phyloP scores from a whole-genome alignment of 495 filamentous ascomycete genomes.

The Hypomontagnella submonticulosa region DNA sequence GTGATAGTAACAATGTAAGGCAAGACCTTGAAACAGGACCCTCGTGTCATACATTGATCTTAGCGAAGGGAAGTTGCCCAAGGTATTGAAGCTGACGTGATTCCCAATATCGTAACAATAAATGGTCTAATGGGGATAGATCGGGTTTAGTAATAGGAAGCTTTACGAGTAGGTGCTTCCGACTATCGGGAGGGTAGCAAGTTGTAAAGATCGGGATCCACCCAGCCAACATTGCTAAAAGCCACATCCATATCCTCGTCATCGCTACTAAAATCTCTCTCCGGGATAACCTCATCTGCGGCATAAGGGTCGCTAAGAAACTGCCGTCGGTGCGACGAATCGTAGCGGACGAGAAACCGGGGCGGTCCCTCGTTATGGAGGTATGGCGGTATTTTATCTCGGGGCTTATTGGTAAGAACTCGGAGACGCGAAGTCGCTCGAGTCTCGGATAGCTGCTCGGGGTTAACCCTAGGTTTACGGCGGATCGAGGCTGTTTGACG shows the following conservation, averaged over 20 bases:
- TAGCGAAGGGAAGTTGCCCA: too few species aligned
- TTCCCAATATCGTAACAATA: too few species aligned
- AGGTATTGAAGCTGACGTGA: too few species aligned
- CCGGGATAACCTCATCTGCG: neutral
- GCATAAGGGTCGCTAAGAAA: constrained; percentile 12
- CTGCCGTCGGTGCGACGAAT: constrained; percentile 14
- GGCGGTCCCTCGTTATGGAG: constrained; percentile 13
- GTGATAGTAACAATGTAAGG: too few species aligned
- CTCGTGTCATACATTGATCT: too few species aligned
- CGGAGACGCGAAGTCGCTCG: constrained; percentile 17
- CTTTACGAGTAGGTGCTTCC: too few species aligned
- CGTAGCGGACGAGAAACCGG: constrained; percentile 30
- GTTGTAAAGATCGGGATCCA: neutral
- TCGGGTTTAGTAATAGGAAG: too few species aligned
- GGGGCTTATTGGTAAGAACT: constrained; percentile 21
- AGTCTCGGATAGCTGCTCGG: neutral
- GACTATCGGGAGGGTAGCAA: neutral
- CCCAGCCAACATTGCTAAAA: constrained; percentile 5
- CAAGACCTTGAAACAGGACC: too few species aligned
- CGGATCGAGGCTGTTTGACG: constrained; percentile 5
- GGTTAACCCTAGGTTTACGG: neutral
- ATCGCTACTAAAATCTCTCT: constrained; percentile 25
- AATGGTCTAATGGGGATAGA: too few species aligned
- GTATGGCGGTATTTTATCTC: constrained; percentile 14
- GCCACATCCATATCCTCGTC: constrained; percentile 28